Base-by-base conservation (phyloP, 108 stramenopile genomes). In the Fragilariopsis cylindrus region DNA sequence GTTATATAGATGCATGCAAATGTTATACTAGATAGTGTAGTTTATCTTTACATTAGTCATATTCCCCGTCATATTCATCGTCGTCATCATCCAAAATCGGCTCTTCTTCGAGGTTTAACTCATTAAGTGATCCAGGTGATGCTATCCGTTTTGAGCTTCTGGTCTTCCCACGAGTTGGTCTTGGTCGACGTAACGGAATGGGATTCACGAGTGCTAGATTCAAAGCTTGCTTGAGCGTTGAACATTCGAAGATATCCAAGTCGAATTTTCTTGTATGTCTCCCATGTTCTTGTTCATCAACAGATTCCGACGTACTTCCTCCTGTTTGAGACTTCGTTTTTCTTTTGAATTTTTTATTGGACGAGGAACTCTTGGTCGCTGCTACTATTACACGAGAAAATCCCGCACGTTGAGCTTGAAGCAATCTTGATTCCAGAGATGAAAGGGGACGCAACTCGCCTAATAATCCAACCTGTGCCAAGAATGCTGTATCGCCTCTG, bases 391-490 rank as follows among this genome's bases (percentile, higher is more conserved):
- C 88, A 42, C 92, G 76, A 40, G 88, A 90, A 71, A 92, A 91
- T 7, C 92, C 94, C 90, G 91, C 90, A 21, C 94, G 81, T 49
- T 75, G 82, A 5, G 94, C 94, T 79, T 95, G 92, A 40, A 72
- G 70, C 12, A 95, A 70, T 15, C 94, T 75, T 63, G 89, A 88
- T 48, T 93, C 88, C 69, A 96, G 73, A 43, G 83, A 82, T n/a
- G 82, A 71, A 18, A 98, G 88, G 8, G 83, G 84, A 58, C 96
- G 82, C 19, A 98, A 72, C 70, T 97, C 96, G 19, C 97, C 97
- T 56, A 91, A 66, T 56, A 98, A 74, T 40, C 96, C 98, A 5
- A 97, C 85, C 75, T 98, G 96, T 5, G 97, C 98, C n/a, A 96
- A 82, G 77, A 96, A 97, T 21, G 86, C 94, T n/a, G 96, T 96